Evolutionary conservation across 2,329 filamentous ascomycete genomes (phyloP).

Genomic region (Aureobasidium sp.): DNA sequence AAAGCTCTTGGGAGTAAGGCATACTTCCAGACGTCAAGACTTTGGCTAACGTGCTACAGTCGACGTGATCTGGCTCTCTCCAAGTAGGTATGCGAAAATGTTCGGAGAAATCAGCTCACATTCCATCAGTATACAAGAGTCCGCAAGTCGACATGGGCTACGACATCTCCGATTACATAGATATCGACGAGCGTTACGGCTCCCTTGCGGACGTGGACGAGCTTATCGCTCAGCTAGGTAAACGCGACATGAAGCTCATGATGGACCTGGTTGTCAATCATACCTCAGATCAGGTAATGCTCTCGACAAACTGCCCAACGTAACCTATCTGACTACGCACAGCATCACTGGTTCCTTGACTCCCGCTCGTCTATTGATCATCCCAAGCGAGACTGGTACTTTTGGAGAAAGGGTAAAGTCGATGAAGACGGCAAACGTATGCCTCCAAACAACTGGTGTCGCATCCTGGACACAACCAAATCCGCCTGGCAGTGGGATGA

Average conservation of each 20-base stretch:
- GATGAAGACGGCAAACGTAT: conserved; percentile 48
- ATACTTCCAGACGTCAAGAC: background rate
- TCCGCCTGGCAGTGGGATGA: conserved; percentile 65
- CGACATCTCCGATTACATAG: conserved; percentile 58
- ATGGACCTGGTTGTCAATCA: conserved; percentile 70
- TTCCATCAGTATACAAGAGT: conserved; percentile 46
- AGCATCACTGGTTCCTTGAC: conserved; percentile 51
- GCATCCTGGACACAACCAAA: conserved; percentile 47
- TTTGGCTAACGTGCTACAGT: conserved; percentile 40
- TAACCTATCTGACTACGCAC: conserved; percentile 27
- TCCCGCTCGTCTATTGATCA: conserved; percentile 41
- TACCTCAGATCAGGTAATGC: conserved; percentile 52
- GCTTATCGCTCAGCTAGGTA: conserved; percentile 49
- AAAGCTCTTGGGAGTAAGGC: conserved; percentile 24
- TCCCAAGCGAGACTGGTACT: conserved; percentile 47
- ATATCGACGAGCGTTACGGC: conserved; percentile 55
- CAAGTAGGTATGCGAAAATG: conserved; percentile 47
- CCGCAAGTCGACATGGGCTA: conserved; percentile 62
- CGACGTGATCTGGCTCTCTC: conserved; percentile 59
- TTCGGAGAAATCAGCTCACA: conserved; percentile 48
- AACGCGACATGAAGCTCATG: conserved; percentile 58
- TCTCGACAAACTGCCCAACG: too few relatives aligned
- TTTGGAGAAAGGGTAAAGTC: conserved; percentile 40
- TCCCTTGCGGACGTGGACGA: conserved; percentile 55
- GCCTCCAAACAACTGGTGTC: conserved; percentile 64